Evolutionary conservation across 2,329 filamentous ascomycete species (phyloP).

Genomic region (Teratosphaeria destructans): DNA sequence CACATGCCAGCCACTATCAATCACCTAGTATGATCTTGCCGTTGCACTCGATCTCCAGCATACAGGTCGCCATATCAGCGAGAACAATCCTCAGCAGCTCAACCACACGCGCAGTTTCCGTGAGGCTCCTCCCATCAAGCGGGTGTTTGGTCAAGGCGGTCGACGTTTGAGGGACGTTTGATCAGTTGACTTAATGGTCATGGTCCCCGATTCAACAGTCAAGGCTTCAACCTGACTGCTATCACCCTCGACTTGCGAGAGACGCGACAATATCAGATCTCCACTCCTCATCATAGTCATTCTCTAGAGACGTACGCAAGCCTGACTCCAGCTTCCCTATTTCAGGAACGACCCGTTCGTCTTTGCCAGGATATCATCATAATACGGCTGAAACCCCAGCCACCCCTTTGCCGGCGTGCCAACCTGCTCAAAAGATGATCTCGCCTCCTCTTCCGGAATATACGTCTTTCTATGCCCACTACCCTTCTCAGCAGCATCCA

Average conservation of each 20-base stretch:
- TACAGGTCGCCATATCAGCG: no score
- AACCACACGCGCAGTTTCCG: no score
- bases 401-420: conserved; percentile 43
- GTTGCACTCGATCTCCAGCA: background rate
- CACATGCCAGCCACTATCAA: background rate
- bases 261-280: no score
- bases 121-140: no score
- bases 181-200: no score
- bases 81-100: no score
- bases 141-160: no score
- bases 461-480: conserved; percentile 31
- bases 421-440: conserved; percentile 30
- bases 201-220: no score
- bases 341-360: conserved; percentile 41
- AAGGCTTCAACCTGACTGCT: no score
- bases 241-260: no score
- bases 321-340: conserved; percentile 5
- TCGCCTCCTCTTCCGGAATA: conserved; percentile 32
- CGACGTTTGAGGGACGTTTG: no score
- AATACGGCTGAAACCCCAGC: conserved; percentile 31
- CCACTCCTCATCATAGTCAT: no score
- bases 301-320: background rate
- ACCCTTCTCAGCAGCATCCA: conserved; percentile 31
- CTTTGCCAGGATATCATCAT: conserved; percentile 43
- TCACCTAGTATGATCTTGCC: background rate